phyloP scores from a whole-genome alignment of 2,329 filamentous ascomycete genomes.

The Colletotrichum aenigma region DNA sequence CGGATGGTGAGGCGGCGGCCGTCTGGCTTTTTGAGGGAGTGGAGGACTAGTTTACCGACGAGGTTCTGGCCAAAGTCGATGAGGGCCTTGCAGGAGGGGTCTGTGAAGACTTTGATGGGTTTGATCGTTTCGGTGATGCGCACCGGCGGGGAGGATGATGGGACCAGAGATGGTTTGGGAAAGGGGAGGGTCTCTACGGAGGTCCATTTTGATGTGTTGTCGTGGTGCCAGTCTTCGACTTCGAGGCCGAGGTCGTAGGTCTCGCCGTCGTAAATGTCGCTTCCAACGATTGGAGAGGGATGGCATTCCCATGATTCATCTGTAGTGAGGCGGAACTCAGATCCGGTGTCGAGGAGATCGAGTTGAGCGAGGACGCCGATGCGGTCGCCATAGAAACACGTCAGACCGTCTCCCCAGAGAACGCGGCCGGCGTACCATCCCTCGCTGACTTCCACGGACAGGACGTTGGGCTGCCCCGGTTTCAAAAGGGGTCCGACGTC shows the following conservation, averaged over 20 bases:
- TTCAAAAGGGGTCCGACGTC: slow-evolving; percentile 41
- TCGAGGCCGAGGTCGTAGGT: slow-evolving; percentile 44
- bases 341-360: slow-evolving; percentile 34
- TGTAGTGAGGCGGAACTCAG: slow-evolving; percentile 30
- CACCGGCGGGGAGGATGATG: slow-evolving; percentile 48
- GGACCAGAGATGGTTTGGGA: slow-evolving; percentile 36
- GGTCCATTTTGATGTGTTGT: slow-evolving; percentile 30
- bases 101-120: slow-evolving; percentile 31
- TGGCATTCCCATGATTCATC: slow-evolving; percentile 41
- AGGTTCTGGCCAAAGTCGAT: slow-evolving; percentile 65
- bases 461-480: slow-evolving; percentile 33
- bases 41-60: slow-evolving; percentile 52
- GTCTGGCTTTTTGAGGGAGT: slow-evolving; percentile 28
- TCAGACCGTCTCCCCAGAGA: slow-evolving; percentile 5
- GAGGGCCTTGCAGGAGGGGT: slow-evolving; percentile 46
- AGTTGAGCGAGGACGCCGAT: slow-evolving; percentile 43
- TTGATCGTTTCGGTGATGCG: slow-evolving; percentile 35
- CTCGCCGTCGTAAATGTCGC: slow-evolving; percentile 60
- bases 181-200: slow-evolving; percentile 32
- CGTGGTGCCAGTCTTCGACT: slow-evolving; percentile 23
- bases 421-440: slow-evolving; percentile 51
- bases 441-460: slow-evolving; percentile 52
- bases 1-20: slow-evolving; percentile 48
- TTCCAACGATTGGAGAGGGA: slow-evolving; percentile 34
- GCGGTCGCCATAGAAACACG: slow-evolving; percentile 40